These are phyloP conservation scores for Gryganskiella cystojenkinii DNA, from an alignment of 192 early-diverging fungal genomes.

Conservation along the genomic window DNA sequence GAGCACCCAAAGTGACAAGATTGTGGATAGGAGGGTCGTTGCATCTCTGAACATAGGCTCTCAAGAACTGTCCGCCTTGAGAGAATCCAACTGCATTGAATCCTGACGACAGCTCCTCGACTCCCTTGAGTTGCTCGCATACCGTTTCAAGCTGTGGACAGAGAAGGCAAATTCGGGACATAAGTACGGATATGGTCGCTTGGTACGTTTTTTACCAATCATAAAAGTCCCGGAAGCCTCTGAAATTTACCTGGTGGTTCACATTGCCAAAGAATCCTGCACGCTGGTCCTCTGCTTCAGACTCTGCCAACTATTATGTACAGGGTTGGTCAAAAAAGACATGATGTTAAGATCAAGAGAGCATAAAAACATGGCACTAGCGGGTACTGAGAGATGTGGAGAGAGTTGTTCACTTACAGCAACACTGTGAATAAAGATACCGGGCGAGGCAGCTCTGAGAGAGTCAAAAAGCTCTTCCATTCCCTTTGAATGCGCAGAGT, in stretches of 20 bases:
- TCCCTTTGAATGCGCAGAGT: slow-evolving; percentile 79
- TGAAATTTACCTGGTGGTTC: slow-evolving; percentile 71
- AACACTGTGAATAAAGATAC: slow-evolving; percentile 82
- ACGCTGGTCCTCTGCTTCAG: slow-evolving; percentile 77
- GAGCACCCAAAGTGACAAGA: slow-evolving; percentile 90
- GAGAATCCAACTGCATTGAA: slow-evolving; percentile 97
- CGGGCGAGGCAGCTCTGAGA: slow-evolving; percentile 64
- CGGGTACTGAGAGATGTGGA: too few species aligned
- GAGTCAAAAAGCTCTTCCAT: slow-evolving; percentile 62
- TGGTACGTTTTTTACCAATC: not conserved
- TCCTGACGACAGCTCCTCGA: slow-evolving; percentile 72
- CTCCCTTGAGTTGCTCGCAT: slow-evolving; percentile 71
- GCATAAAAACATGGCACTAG: not conserved
- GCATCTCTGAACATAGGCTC: slow-evolving; percentile 88
- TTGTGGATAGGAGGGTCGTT: slow-evolving; percentile 76
- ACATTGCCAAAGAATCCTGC: slow-evolving; percentile 90
- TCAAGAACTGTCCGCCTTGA: slow-evolving; percentile 64
- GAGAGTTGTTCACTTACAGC: slow-evolving; percentile 59
- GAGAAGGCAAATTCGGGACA: too few species aligned
- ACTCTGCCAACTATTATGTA: slow-evolving; percentile 34
- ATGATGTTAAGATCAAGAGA: not conserved
- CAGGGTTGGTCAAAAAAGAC: not conserved
- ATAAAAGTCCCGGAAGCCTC: not conserved
- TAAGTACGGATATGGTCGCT: not conserved
- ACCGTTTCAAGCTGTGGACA: slow-evolving; percentile 64